These are phyloP conservation scores for Amanita exitialis DNA, from an alignment of 768 basidiomycete genomes.

Conservation along the genomic window DNA sequence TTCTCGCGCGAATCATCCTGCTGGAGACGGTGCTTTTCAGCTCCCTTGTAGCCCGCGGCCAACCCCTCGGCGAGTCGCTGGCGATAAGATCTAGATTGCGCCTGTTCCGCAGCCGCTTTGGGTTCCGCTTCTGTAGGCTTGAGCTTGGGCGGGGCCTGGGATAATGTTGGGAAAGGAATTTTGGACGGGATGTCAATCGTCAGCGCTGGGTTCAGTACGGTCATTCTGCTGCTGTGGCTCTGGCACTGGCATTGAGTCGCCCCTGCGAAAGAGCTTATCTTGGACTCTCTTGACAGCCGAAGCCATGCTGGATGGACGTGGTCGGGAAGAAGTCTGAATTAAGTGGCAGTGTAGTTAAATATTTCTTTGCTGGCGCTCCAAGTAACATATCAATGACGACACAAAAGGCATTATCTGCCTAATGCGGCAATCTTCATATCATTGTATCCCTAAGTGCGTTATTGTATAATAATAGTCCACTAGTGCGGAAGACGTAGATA, in stretches of 20 bases:
- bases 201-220: conserved; percentile 22
- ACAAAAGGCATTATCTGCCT: background rate
- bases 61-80: conserved; percentile 55
- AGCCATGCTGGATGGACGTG: conserved; percentile 22
- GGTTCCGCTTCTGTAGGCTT: conserved; percentile 17
- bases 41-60: conserved; percentile 66
- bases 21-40: conserved; percentile 76
- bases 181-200: conserved; percentile 66
- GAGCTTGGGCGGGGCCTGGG: conserved; percentile 36
- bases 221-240: conserved; percentile 9
- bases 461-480: conserved; percentile 6
- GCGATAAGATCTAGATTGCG: conserved; percentile 34
- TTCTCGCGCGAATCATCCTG: conserved; percentile 71
- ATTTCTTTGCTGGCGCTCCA: background rate
- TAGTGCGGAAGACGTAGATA: conserved; percentile 5
- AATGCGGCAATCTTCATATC: background rate
- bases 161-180: conserved; percentile 21
- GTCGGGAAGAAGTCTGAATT: background rate
- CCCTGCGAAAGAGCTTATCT: conserved; percentile 57
- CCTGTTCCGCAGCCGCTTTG: conserved; percentile 9
- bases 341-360: background rate
- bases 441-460: background rate
- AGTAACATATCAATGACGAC: conserved; percentile 4
- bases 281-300: conserved; percentile 55
- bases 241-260: conserved; percentile 9